phyloP scores from a whole-genome alignment of 805 yeast species.

The Monosporozyma yasuniensis region DNA sequence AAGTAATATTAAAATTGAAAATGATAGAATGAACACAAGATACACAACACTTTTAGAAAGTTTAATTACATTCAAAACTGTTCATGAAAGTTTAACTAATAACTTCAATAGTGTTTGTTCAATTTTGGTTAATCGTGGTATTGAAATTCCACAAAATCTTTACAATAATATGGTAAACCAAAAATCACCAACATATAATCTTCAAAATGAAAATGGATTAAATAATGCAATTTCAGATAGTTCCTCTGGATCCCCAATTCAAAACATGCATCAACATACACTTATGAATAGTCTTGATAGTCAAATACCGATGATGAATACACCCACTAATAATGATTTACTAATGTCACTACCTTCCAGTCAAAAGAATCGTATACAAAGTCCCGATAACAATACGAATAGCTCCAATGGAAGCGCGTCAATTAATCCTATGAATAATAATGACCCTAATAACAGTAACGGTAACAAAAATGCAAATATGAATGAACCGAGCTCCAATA shows the following conservation, averaged over 20 bases:
- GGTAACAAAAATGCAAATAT: conserved; percentile 1
- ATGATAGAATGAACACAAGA: conserved; percentile 41
- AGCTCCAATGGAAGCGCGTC: not conserved
- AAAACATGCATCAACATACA: not conserved
- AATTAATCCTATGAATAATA: not conserved
- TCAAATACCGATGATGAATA: not conserved
- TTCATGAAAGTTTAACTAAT: conserved; percentile 47
- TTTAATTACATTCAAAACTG: conserved; percentile 45
- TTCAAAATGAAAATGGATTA: not conserved
- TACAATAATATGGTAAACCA: conserved; percentile 4
- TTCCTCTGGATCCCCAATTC: not conserved
- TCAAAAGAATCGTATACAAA: not conserved
- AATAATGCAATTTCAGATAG: not conserved
- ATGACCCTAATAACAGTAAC: not conserved
- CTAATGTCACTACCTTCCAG: not conserved
- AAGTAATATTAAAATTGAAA: conserved; percentile 26
- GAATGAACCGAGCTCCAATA: not conserved
- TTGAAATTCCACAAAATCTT: conserved; percentile 47
- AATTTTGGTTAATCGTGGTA: conserved; percentile 48
- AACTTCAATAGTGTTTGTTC: conserved; percentile 44
- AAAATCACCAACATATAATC: not conserved
- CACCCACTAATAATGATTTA: conserved; percentile 1
- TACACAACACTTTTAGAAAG: conserved; percentile 59
- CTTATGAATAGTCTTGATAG: not conserved
- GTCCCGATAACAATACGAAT: not conserved